Evolutionary conservation across 208 protist genomes (phyloP).

Genomic region (Novymonas esmeraldas): DNA sequence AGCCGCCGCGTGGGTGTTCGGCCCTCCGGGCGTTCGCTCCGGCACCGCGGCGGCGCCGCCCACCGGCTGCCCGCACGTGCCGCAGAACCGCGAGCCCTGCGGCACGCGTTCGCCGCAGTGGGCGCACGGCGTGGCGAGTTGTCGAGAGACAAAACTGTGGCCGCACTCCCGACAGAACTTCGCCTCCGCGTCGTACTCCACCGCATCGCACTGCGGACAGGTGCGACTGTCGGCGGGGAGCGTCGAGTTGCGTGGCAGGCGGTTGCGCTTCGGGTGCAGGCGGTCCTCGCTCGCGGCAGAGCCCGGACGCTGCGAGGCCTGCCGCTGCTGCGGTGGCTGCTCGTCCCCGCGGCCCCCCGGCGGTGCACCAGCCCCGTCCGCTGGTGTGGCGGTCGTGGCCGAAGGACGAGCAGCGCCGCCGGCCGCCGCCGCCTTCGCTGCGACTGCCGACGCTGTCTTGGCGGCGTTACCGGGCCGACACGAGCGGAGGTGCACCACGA

Average conservation of each 20-base stretch:
- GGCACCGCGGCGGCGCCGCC: slow-evolving; percentile 40
- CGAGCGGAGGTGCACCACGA: slow-evolving; percentile 88
- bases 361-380: neutral
- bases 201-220: slow-evolving; percentile 62
- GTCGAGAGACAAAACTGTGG: slow-evolving; percentile 26
- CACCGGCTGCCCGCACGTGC: slow-evolving; percentile 78
- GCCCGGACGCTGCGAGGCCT: neutral
- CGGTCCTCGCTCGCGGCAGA: slow-evolving; percentile 14
- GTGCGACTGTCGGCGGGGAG: slow-evolving; percentile 36
- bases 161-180: slow-evolving; percentile 90
- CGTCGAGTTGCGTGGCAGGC: slow-evolving; percentile 45
- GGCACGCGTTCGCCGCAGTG: slow-evolving; percentile 74
- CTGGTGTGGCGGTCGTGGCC: neutral
- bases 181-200: slow-evolving; percentile 79
- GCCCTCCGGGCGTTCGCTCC: slow-evolving; percentile 44
- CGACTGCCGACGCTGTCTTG: slow-evolving; percentile 27
- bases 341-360: neutral
- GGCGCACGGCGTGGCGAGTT: slow-evolving; percentile 46
- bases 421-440: neutral
- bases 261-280: slow-evolving; percentile 46
- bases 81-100: slow-evolving; percentile 80
- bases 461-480: slow-evolving; percentile 80
- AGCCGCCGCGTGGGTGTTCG: slow-evolving; percentile 54
- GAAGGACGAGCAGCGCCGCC: neutral
- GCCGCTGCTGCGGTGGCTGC: neutral